phyloP scores from a whole-genome alignment of 768 basidiomycete genomes.

The Boletus subparvulus region DNA sequence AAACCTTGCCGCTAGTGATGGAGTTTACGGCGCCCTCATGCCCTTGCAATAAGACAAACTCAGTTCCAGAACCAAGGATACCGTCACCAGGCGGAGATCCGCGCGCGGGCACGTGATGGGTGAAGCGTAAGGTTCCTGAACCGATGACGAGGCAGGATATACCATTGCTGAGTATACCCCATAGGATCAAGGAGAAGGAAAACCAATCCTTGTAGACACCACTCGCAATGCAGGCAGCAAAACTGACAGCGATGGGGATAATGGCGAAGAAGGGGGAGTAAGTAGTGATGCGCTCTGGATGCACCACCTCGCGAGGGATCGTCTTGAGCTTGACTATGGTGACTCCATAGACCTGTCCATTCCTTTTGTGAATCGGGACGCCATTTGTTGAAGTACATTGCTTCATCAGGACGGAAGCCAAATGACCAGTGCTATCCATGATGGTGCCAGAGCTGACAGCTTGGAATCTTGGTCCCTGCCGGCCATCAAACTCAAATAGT shows the following conservation, averaged over 20 bases:
- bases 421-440: conserved; percentile 8
- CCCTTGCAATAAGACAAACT: conserved; percentile 5
- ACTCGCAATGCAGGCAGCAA: conserved; percentile 17
- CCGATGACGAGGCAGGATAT: conserved; percentile 25
- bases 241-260: conserved; percentile 20
- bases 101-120: conserved; percentile 13
- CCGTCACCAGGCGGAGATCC: conserved; percentile 27
- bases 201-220: conserved; percentile 26
- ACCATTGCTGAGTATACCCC: conserved; percentile 30
- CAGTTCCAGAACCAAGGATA: conserved; percentile 12
- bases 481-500: conserved; percentile 4
- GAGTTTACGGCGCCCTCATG: conserved; percentile 21
- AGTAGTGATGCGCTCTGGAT: not conserved
- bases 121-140: conserved; percentile 17
- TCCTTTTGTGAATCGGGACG: not conserved
- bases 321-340: not conserved
- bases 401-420: conserved; percentile 4
- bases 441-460: conserved; percentile 4
- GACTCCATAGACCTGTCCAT: not conserved
- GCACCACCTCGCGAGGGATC: not conserved
- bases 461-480: not conserved
- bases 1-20: conserved; percentile 24
- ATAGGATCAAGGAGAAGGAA: conserved; percentile 26
- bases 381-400: not conserved
- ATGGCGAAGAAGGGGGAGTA: conserved; percentile 7